Conservation (phyloP, 1,139 yeast species). For the Williopsis jadinii region DNA sequence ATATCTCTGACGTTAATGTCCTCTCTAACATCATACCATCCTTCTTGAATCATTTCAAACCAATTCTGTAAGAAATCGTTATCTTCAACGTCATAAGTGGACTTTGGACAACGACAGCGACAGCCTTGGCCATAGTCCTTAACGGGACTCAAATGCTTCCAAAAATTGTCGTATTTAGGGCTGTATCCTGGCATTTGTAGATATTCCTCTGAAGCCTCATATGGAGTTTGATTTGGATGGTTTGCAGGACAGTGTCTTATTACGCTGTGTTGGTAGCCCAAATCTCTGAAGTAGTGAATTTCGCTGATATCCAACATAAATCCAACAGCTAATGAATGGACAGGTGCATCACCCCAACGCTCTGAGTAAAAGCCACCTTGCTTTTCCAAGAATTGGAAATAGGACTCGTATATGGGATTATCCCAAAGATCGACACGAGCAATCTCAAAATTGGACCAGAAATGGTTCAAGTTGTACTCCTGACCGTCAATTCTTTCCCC, state of each 20-base stretch:
- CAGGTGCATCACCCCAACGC: conserved; percentile 96
- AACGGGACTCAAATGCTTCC: conserved; percentile 36
- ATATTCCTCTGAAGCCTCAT: conserved; percentile 22
- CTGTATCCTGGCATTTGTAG: conserved; percentile 4
- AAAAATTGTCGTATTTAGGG: conserved; percentile 11
- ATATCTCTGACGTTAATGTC: conserved; percentile 1
- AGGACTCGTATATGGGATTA: conserved; percentile 53
- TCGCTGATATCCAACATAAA: conserved; percentile 60
- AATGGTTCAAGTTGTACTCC: conserved; percentile 76
- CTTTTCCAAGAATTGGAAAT: conserved; percentile 57
- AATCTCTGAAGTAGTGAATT: conserved; percentile 83
- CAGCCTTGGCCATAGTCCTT: conserved; percentile 67
- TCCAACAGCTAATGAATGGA: conserved; percentile 79
- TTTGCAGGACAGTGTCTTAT: conserved; percentile 82
- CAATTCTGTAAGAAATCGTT: conserved; percentile 34
- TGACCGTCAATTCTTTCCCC: conserved; percentile 56
- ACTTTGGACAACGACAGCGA: conserved; percentile 68
- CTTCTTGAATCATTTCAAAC: conserved; percentile 26
- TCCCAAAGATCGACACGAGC: conserved; percentile 72
- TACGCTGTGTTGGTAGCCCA: conserved; percentile 77
- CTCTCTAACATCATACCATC: conserved; percentile 19
- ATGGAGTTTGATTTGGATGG: conserved; percentile 41
- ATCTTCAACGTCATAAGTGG: conserved; percentile 35
- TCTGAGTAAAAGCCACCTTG: conserved; percentile 81
- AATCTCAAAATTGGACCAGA: conserved; percentile 93